A percentile compares a stretch with the other conserved stretches of the same genome.
Evolutionary conservation across 257 asterid genomes (phyloP).

Genomic region (Sherardia arvensis): DNA sequence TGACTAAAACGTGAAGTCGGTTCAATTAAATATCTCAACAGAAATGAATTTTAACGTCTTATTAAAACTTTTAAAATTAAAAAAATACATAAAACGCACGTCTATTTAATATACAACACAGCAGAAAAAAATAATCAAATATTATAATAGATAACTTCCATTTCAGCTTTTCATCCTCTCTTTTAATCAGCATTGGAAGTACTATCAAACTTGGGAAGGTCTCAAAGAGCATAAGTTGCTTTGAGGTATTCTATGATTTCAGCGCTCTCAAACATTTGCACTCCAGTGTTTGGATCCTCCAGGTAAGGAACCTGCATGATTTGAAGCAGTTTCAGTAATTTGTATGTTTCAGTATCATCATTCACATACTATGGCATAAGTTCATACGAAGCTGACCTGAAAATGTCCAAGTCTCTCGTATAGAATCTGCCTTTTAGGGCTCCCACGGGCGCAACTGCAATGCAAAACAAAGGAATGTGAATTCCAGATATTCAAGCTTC

Average conservation of each 20-base stretch:
- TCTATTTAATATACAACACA: neutral
- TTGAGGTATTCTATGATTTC: slow-evolving; percentile 68
- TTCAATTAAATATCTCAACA: too few species aligned
- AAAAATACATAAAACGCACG: too few species aligned
- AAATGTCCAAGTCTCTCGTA: slow-evolving; percentile 70
- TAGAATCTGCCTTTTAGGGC: slow-evolving; percentile 65
- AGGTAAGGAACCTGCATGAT: slow-evolving; percentile 68
- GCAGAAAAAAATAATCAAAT: too few species aligned
- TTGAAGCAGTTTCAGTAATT: neutral
- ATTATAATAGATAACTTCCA: too few species aligned
- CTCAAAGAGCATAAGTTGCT: slow-evolving; percentile 68
- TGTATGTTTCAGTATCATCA: neutral
- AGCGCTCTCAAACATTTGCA: slow-evolving; percentile 94
- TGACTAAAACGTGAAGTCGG: neutral
- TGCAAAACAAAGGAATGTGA: slow-evolving; percentile 1
- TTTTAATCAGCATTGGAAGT: too few species aligned
- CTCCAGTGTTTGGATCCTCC: slow-evolving; percentile 91
- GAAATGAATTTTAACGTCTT: too few species aligned
- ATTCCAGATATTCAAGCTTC: neutral
- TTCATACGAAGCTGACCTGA: slow-evolving; percentile 37
- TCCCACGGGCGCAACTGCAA: slow-evolving; percentile 92
- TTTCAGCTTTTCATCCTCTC: too few species aligned
- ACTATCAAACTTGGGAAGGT: too few species aligned
- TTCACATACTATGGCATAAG: too few species aligned
- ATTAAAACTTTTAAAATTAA: too few species aligned